Evolutionary conservation across 2,329 filamentous ascomycete genomes (phyloP).

Genomic region (Pseudogymnoascus verrucosus): DNA sequence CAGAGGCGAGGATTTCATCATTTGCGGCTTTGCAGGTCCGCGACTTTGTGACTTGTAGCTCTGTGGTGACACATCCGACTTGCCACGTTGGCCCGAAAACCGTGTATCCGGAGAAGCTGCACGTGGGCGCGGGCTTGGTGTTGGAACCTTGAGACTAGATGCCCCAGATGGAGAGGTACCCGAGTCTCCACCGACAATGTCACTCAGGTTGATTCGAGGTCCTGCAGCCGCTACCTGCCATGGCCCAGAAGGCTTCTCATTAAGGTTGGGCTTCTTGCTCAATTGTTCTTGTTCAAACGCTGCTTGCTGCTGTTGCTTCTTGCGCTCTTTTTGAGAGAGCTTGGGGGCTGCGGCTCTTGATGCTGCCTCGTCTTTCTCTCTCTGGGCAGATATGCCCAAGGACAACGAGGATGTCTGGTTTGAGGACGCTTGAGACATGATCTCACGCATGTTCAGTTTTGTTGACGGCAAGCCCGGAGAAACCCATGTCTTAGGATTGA

Average conservation of each 20-base stretch:
- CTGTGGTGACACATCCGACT: background rate
- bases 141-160: constrained; percentile 21
- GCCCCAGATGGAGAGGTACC: constrained; percentile 23
- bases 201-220: constrained; percentile 43
- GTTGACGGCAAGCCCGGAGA: constrained; percentile 23
- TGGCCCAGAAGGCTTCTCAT: constrained; percentile 37
- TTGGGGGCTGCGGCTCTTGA: constrained; percentile 43
- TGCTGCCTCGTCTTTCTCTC: constrained; percentile 25
- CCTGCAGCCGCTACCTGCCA: constrained; percentile 56
- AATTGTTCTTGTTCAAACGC: constrained; percentile 28
- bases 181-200: constrained; percentile 33
- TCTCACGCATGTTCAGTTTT: constrained; percentile 59
- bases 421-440: constrained; percentile 63
- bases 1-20: background rate
- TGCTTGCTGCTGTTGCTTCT: constrained; percentile 62
- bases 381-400: constrained; percentile 45
- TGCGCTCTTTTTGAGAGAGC: constrained; percentile 86
- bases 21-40: constrained; percentile 21
- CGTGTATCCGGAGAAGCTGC: constrained; percentile 55
- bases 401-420: constrained; percentile 43
- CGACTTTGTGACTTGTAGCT: constrained; percentile 28
- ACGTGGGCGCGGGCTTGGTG: constrained; percentile 27
- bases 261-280: background rate
- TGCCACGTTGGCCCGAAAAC: constrained; percentile 45
- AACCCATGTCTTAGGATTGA: constrained; percentile 24